These are phyloP conservation scores for Graphilbum fragrans DNA, from an alignment of 2,329 filamentous ascomycete species.

Conservation along the genomic window DNA sequence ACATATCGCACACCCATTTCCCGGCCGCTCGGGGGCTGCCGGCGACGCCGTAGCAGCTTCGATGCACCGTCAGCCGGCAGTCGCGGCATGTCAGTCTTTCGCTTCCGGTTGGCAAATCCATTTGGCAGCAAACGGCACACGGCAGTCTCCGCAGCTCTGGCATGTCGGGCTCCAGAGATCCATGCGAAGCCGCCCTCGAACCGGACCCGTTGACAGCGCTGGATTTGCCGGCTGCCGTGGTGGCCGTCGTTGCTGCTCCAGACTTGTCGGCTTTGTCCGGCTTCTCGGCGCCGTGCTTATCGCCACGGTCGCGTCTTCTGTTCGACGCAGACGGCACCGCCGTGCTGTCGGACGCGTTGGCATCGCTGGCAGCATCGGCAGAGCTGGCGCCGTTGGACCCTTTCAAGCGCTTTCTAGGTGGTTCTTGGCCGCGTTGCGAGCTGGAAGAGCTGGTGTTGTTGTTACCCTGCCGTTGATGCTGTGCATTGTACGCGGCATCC, in stretches of 20 bases:
- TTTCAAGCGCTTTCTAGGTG: slow-evolving; percentile 56
- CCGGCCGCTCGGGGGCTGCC: slow-evolving; percentile 52
- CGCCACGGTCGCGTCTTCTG: slow-evolving; percentile 17
- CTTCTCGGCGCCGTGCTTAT: not conserved
- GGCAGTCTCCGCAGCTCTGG: slow-evolving; percentile 70
- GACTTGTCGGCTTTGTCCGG: slow-evolving; percentile 43
- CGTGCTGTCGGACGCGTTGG: slow-evolving; percentile 19
- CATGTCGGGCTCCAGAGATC: slow-evolving; percentile 58
- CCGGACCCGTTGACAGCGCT: not conserved
- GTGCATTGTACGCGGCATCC: slow-evolving; percentile 11
- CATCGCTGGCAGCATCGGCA: slow-evolving; percentile 19
- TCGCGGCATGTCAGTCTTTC: slow-evolving; percentile 70
- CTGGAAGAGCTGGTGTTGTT: slow-evolving; percentile 1
- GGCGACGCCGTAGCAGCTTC: slow-evolving; percentile 87
- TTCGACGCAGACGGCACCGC: slow-evolving; percentile 8
- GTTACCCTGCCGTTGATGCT: slow-evolving; percentile 13
- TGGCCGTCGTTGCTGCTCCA: not conserved
- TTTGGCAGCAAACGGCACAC: slow-evolving; percentile 70
- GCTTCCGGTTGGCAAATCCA: slow-evolving; percentile 55
- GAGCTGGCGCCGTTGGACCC: slow-evolving; percentile 11
- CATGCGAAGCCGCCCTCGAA: slow-evolving; percentile 22
- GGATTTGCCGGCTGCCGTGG: not conserved
- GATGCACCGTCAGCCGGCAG: slow-evolving; percentile 84
- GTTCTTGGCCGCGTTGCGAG: slow-evolving; percentile 26
- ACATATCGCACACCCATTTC: slow-evolving; percentile 96